phyloP scores from a whole-genome alignment of 345 rosid species.

The Cardamine occulta region DNA sequence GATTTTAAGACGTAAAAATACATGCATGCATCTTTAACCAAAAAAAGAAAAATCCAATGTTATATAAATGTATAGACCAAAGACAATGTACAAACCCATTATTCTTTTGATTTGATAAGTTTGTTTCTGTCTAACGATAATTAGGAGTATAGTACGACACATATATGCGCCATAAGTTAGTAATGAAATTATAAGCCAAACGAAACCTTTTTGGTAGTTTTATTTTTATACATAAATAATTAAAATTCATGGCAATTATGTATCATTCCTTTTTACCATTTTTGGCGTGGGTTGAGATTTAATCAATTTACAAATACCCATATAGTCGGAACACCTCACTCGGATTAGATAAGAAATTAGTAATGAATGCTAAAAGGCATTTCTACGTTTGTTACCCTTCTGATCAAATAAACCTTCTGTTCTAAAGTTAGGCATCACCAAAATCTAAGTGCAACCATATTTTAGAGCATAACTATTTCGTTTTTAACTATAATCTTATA shows the following conservation, averaged over 20 bases:
- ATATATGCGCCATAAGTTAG: conserved; percentile 22
- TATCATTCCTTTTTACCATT: conserved; percentile 22
- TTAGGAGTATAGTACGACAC: conserved; percentile 28
- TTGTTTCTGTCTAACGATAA: conserved; percentile 32
- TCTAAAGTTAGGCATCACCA: neutral
- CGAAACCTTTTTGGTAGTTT: conserved; percentile 9
- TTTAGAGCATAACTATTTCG: no score
- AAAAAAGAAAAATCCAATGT: no score
- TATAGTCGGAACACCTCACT: conserved; percentile 21
- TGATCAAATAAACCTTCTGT: neutral
- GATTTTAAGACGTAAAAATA: neutral
- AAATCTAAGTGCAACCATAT: no score
- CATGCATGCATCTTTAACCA: neutral
- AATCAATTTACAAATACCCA: conserved; percentile 11
- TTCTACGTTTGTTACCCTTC: neutral
- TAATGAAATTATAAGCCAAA: conserved; percentile 32
- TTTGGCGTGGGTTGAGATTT: conserved; percentile 22
- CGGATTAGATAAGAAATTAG: neutral
- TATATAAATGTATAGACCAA: conserved; percentile 7
- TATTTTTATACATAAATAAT: neutral
- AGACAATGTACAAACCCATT: conserved; percentile 14
- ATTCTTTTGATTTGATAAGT: conserved; percentile 33
- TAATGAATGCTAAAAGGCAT: neutral
- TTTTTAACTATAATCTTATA: no score
- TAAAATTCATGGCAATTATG: neutral